Conservation (phyloP, 108 stramenopile species). For the Cyclostephanos invisitatus region DNA sequence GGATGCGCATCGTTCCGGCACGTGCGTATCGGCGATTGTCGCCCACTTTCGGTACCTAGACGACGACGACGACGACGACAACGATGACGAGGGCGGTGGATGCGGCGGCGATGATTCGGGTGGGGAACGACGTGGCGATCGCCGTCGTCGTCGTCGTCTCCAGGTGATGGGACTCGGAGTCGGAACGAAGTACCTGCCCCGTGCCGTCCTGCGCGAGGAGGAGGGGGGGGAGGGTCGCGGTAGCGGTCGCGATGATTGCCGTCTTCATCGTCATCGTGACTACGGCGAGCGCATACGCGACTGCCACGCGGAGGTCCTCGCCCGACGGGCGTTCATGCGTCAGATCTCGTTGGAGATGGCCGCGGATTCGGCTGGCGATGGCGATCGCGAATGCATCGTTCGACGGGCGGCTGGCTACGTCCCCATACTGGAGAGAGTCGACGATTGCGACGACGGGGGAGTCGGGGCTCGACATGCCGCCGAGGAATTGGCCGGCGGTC, state of each 20-base stretch:
- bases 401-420: constrained; percentile 5
- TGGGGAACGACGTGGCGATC: not conserved
- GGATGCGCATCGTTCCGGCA: constrained; percentile 53
- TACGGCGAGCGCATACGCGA: constrained; percentile 78
- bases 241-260: not conserved
- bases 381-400: not conserved
- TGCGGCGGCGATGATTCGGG: not conserved
- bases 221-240: not conserved
- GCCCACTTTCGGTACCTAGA: constrained; percentile 43
- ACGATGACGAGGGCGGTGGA: constrained; percentile 5
- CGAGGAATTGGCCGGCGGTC: not conserved
- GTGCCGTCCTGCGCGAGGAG: constrained; percentile 46
- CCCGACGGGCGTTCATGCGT: constrained; percentile 75
- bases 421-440: constrained; percentile 27
- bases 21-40: constrained; percentile 77
- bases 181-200: constrained; percentile 85
- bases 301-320: constrained; percentile 87
- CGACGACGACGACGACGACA: constrained; percentile 1
- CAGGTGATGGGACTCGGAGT: constrained; percentile 76
- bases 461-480: no score
- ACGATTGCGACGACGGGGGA: not conserved
- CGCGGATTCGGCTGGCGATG: not conserved
- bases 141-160: constrained; percentile 11
- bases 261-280: not conserved
- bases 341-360: constrained; percentile 66